Percentiles rank a stretch among this genome's conserved stretches.
Conservation (phyloP, 108 stramenopile species). For the Seminavis robusta region DNA sequence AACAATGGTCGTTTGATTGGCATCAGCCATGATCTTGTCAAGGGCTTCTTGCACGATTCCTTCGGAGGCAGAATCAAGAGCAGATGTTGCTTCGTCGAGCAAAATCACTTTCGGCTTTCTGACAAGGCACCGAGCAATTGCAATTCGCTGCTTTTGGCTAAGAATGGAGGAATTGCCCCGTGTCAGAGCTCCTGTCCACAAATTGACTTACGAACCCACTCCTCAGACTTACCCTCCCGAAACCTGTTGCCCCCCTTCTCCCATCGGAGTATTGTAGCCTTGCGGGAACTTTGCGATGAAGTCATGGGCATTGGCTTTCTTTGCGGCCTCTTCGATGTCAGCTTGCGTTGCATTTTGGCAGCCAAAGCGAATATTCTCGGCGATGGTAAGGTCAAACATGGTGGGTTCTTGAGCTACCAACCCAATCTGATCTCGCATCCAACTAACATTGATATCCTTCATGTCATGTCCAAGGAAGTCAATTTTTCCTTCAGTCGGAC, state of each 20-base stretch:
- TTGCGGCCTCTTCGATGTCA: conserved; percentile 63
- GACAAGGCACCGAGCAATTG: conserved; percentile 74
- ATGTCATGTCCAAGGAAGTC: conserved; percentile 69
- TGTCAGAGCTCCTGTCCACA: conserved; percentile 30
- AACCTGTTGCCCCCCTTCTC: conserved; percentile 21
- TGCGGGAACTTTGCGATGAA: conserved; percentile 59
- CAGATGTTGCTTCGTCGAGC: conserved; percentile 40
- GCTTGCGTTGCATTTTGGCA: conserved; percentile 29
- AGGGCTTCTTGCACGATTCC: conserved; percentile 79
- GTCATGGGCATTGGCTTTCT: conserved; percentile 75
- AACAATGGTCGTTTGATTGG: conserved; percentile 64
- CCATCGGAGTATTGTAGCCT: conserved; percentile 54
- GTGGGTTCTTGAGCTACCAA: conserved; percentile 61
- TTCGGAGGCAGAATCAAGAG: conserved; percentile 83
- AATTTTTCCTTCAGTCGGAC: conserved; percentile 51
- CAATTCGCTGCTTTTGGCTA: conserved; percentile 82
- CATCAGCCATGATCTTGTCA: conserved; percentile 64
- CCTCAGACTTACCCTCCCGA: no score
- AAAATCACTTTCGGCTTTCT: conserved; percentile 42
- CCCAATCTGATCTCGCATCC: conserved; percentile 50
- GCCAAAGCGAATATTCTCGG: conserved; percentile 87
- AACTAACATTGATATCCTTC: conserved; percentile 56
- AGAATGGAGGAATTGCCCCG: no score
- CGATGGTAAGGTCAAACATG: conserved; percentile 70
- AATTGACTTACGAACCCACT: no score